Evolutionary conservation across 768 basidiomycete species (phyloP).

Genomic region (Leccinum rimulosum): DNA sequence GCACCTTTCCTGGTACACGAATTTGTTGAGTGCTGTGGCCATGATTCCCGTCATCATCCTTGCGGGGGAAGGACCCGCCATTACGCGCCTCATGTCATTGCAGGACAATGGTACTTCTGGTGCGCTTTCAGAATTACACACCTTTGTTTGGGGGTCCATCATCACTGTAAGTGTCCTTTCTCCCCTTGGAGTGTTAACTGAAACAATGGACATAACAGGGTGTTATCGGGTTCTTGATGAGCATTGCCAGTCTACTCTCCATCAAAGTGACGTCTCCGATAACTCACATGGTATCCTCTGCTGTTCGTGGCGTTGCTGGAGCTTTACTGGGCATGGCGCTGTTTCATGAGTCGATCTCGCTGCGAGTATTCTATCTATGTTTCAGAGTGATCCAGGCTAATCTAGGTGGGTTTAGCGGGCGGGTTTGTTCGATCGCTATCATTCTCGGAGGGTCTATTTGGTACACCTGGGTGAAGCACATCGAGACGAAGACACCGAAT

Average conservation of each 20-base stretch:
- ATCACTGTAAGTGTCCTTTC: conserved; percentile 58
- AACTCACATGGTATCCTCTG: conserved; percentile 96
- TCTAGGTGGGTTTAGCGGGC: conserved; percentile 51
- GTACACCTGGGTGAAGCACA: conserved; percentile 87
- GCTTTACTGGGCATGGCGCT: conserved; percentile 79
- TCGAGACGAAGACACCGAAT: conserved; percentile 51
- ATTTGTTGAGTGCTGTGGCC: conserved; percentile 71
- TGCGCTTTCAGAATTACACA: conserved; percentile 47
- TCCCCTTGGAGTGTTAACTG: not conserved
- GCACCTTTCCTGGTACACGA: conserved; percentile 89
- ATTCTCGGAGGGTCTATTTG: conserved; percentile 81
- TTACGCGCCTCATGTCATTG: conserved; percentile 58
- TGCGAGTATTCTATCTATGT: conserved; percentile 43
- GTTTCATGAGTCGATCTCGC: conserved; percentile 78
- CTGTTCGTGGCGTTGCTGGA: conserved; percentile 92
- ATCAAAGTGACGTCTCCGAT: conserved; percentile 98
- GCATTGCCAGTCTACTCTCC: conserved; percentile 86
- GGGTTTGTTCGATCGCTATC: conserved; percentile 72
- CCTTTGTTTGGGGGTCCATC: conserved; percentile 74
- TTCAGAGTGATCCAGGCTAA: conserved; percentile 1
- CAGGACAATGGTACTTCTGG: conserved; percentile 40
- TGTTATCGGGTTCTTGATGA: conserved; percentile 88
- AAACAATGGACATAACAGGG: conserved; percentile 47
- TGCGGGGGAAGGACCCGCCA: conserved; percentile 68
- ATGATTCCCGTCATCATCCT: conserved; percentile 73